phyloP scores from a whole-genome alignment of 2,329 filamentous ascomycete genomes.

The Chrysoporthe cubensis region DNA sequence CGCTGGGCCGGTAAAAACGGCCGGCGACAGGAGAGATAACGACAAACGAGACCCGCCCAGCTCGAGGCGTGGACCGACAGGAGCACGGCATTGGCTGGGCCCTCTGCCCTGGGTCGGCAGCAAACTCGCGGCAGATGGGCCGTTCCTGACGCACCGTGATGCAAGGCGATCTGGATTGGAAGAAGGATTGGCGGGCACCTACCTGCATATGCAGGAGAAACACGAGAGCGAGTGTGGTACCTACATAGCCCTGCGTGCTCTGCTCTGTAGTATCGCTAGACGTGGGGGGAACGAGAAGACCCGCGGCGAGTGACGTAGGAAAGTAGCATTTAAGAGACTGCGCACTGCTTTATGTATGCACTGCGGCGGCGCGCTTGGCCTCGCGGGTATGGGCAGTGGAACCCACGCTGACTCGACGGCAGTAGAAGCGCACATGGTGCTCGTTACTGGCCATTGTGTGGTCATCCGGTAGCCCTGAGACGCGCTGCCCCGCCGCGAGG shows the following conservation, averaged over 20 bases:
- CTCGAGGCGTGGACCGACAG: background rate
- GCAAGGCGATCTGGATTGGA: background rate
- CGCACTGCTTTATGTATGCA: background rate
- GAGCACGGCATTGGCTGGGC: background rate
- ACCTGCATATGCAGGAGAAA: background rate
- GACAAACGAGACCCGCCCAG: background rate
- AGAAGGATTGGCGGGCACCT: background rate
- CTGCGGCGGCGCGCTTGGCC: too few relatives aligned
- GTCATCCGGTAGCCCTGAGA: too few relatives aligned
- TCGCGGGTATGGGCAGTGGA: too few relatives aligned
- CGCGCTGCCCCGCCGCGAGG: too few relatives aligned
- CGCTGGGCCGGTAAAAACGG: background rate
- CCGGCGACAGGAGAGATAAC: background rate
- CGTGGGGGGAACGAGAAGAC: background rate
- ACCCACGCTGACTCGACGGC: too few relatives aligned
- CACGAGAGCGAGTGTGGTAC: too few relatives aligned
- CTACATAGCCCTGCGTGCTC: too few relatives aligned
- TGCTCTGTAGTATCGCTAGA: background rate
- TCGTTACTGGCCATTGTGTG: too few relatives aligned
- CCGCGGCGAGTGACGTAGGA: slow-evolving; percentile 1
- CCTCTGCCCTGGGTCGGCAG: background rate
- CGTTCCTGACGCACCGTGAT: background rate
- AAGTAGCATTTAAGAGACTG: background rate
- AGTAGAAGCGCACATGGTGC: too few relatives aligned
- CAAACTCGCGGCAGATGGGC: background rate